Percentiles rank a stretch among this genome's conserved stretches.
phyloP scores from a whole-genome alignment of 495 filamentous ascomycete species.

The Hypomontagnella monticulosa region DNA sequence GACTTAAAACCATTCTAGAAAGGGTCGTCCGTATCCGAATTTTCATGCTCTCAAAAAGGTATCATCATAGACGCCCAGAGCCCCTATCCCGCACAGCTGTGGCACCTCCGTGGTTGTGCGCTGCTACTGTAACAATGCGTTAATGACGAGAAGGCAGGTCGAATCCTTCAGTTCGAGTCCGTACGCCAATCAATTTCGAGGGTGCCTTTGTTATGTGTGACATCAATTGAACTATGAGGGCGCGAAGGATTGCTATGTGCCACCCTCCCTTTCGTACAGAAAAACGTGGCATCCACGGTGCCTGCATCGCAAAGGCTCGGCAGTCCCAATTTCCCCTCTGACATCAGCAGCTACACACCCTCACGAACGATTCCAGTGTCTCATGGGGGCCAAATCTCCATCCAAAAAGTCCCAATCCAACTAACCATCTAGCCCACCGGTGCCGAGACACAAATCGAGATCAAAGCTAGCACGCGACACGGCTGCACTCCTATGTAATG shows the following conservation, averaged over 20 bases:
- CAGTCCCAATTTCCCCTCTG: slow-evolving; percentile 38
- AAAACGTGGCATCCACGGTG: slow-evolving; percentile 42
- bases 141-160: slow-evolving; percentile 7
- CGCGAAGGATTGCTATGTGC: slow-evolving; percentile 37
- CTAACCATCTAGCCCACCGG: slow-evolving; percentile 1
- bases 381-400: not conserved
- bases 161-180: slow-evolving; percentile 26
- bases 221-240: slow-evolving; percentile 18
- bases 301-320: slow-evolving; percentile 38
- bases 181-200: slow-evolving; percentile 15
- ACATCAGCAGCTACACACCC: slow-evolving; percentile 38
- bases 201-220: slow-evolving; percentile 11
- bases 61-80: not conserved
- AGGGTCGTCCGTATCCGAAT: slow-evolving; percentile 8
- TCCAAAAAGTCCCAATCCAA: slow-evolving; percentile 6
- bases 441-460: slow-evolving; percentile 9
- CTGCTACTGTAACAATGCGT: slow-evolving; percentile 7
- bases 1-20: slow-evolving; percentile 16
- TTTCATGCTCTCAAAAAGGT: slow-evolving; percentile 9
- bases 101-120: slow-evolving; percentile 4
- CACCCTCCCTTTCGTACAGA: slow-evolving; percentile 32
- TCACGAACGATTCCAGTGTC: slow-evolving; percentile 12
- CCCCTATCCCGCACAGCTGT: slow-evolving; percentile 27
- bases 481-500: slow-evolving; percentile 17
- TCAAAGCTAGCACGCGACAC: too few relatives aligned